Percentiles rank a stretch among this genome's conserved stretches.
Evolutionary conservation across 179 eudicot genomes (phyloP).

Genomic region (Dionaea muscipula): DNA sequence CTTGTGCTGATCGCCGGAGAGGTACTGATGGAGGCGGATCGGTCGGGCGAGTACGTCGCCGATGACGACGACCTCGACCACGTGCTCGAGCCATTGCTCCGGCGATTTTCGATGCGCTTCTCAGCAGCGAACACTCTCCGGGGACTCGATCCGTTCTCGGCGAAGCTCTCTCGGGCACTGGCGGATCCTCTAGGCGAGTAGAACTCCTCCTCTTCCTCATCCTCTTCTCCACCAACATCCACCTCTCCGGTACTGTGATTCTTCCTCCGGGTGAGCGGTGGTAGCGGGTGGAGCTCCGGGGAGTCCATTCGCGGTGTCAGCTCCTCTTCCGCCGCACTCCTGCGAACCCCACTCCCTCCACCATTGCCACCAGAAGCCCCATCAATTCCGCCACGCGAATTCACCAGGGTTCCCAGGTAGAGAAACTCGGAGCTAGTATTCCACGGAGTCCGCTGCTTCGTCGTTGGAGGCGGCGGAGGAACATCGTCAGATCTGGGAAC

Average conservation of each 20-base stretch:
- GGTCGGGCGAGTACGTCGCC: conserved; percentile 38
- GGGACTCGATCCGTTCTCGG: conserved; percentile 37
- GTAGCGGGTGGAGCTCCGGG: conserved; percentile 90
- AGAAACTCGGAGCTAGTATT: conserved; percentile 74
- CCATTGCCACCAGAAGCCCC: neutral
- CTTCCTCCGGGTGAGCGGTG: conserved; percentile 51
- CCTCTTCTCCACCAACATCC: conserved; percentile 8
- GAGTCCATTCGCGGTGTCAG: conserved; percentile 44
- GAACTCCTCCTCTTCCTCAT: conserved; percentile 54
- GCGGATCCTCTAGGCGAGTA: conserved; percentile 68
- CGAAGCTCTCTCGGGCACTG: conserved; percentile 37
- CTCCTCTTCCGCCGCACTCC: neutral
- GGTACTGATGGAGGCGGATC: conserved; percentile 48
- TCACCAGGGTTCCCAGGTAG: conserved; percentile 65
- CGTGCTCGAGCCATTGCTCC: conserved; percentile 12
- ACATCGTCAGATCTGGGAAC: conserved; percentile 25
- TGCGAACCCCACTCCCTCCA: conserved; percentile 8
- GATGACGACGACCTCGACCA: conserved; percentile 29
- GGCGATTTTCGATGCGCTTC: conserved; percentile 21
- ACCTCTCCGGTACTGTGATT: conserved; percentile 5
- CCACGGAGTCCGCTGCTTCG: conserved; percentile 26
- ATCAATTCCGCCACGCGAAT: conserved; percentile 17
- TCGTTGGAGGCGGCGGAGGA: conserved; percentile 29
- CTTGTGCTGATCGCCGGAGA: conserved; percentile 64
- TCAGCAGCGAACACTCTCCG: conserved; percentile 41